Evolutionary conservation across 2,329 filamentous ascomycete species (phyloP).

Genomic region (Claviceps digitariae): DNA sequence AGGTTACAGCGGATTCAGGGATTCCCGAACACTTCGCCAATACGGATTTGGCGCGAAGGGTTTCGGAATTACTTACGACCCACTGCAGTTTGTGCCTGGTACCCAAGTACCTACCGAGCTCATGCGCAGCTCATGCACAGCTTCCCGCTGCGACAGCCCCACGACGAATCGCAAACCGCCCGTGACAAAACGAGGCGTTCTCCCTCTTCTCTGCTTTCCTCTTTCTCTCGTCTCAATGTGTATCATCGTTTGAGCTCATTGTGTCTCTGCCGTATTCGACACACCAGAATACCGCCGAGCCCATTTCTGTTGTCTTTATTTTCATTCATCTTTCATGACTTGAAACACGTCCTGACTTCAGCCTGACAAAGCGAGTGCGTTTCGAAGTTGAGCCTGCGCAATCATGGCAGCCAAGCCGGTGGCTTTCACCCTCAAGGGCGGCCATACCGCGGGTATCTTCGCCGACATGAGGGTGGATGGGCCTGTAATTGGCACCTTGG

Average conservation of each 20-base stretch:
- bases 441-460: conserved; percentile 85
- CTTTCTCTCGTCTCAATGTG: background rate
- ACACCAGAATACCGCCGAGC: background rate
- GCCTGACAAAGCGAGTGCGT: background rate
- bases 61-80: too few species aligned
- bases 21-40: too few species aligned
- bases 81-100: too few species aligned
- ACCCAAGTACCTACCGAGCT: background rate
- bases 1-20: too few species aligned
- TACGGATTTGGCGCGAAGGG: too few species aligned
- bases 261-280: background rate
- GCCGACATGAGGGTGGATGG: conserved; percentile 90
- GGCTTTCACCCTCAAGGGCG: conserved; percentile 42
- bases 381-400: background rate
- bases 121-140: background rate
- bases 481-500: conserved; percentile 82
- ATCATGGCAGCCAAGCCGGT: conserved; percentile 41
- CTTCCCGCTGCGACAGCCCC: background rate
- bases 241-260: background rate
- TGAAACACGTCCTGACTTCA: background rate
- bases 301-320: background rate
- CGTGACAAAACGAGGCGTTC: conserved; percentile 6
- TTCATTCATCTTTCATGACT: background rate
- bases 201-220: background rate
- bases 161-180: conserved; percentile 2